Conservation (phyloP, 352 stramenopile genomes). For the Achlya hypogyna region DNA sequence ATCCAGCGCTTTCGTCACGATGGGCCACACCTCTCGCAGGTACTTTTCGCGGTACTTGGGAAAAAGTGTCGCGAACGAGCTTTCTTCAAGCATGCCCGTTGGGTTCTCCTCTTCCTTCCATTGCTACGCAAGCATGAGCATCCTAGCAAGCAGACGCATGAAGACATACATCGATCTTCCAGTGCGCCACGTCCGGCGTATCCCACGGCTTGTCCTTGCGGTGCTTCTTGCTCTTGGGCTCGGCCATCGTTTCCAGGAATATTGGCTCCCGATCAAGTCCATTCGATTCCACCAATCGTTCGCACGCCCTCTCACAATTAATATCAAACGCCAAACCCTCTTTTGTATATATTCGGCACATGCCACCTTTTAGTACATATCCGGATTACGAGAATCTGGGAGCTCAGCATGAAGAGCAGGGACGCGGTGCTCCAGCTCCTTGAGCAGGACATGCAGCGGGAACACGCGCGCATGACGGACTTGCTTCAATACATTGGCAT, state of each 20-base stretch:
- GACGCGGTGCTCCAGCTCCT: background rate
- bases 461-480: background rate
- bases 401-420: background rate
- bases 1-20: slow-evolving; percentile 96
- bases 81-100: slow-evolving; percentile 94
- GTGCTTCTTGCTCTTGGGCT: slow-evolving; percentile 89
- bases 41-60: slow-evolving; percentile 99
- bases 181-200: slow-evolving; percentile 97
- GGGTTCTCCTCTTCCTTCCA: slow-evolving; percentile 86
- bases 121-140: too few relatives aligned
- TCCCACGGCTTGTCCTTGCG: slow-evolving; percentile 99
- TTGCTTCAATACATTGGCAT: background rate
- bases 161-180: slow-evolving; percentile 90
- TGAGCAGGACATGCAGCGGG: background rate
- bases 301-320: background rate
- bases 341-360: background rate
- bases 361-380: background rate
- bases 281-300: slow-evolving; percentile 9
- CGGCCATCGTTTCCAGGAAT: background rate
- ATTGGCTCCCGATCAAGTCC: background rate
- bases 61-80: slow-evolving; percentile 99
- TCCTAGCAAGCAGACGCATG: background rate
- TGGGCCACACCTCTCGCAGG: slow-evolving; percentile 96
- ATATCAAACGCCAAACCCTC: background rate
- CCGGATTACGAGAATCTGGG: background rate